A percentile compares a stretch with the other conserved stretches of the same genome.
These are phyloP conservation scores for Agrostemma githago DNA, from an alignment of 148 eudicot genomes.

Conservation along the genomic window DNA sequence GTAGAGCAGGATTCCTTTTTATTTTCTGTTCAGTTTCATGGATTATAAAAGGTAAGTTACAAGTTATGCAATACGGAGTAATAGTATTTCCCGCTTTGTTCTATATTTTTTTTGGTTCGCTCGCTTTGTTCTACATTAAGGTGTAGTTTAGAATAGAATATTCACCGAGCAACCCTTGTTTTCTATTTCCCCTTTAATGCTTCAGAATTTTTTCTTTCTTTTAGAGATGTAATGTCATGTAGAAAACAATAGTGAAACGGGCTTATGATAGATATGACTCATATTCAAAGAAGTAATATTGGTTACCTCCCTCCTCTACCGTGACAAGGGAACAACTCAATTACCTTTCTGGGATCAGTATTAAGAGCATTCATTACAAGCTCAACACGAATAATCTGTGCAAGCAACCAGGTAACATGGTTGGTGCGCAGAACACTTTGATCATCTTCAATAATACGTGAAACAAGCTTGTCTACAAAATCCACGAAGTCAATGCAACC, in stretches of 20 bases:
- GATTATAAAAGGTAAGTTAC: neutral
- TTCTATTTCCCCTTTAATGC: neutral
- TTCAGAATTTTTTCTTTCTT: neutral
- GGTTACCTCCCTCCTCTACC: neutral
- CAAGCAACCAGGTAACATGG: slow-evolving; percentile 93
- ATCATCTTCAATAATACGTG: slow-evolving; percentile 76
- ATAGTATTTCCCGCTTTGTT: neutral
- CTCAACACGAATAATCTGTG: slow-evolving; percentile 85
- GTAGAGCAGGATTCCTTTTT: neutral
- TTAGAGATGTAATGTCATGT: neutral
- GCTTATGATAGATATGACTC: neutral
- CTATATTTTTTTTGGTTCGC: too few relatives aligned
- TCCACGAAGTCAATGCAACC: slow-evolving; percentile 95
- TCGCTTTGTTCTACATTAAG: neutral
- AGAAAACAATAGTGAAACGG: neutral
- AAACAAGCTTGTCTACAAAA: slow-evolving; percentile 88
- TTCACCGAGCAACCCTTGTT: neutral
- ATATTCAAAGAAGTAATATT: neutral
- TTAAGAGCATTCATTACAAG: slow-evolving; percentile 85
- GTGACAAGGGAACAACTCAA: slow-evolving; percentile 8
- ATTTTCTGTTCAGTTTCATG: neutral
- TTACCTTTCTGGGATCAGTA: slow-evolving; percentile 83
- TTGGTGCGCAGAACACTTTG: slow-evolving; percentile 73
- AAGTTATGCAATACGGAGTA: neutral
- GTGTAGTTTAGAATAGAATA: neutral